phyloP scores from a whole-genome alignment of 495 filamentous ascomycete genomes.

The Neurospora intermedia region DNA sequence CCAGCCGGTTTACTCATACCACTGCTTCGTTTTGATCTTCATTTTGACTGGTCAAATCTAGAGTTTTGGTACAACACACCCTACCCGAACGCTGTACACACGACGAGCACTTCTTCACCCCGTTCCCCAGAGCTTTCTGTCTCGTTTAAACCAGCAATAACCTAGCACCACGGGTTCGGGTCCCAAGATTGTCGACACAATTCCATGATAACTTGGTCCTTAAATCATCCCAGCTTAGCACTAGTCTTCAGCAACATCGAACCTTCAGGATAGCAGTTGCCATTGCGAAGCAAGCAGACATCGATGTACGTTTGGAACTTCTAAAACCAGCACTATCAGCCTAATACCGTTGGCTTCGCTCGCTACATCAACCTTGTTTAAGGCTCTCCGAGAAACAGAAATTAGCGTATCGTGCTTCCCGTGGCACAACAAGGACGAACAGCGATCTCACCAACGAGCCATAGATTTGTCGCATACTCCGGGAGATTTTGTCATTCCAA shows the following conservation, averaged over 20 bases:
- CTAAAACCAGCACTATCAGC: background rate
- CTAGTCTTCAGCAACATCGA: background rate
- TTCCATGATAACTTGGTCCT: background rate
- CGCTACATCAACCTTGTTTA: background rate
- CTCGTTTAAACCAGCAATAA: slow-evolving; percentile 12
- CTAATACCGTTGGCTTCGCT: background rate
- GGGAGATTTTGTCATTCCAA: slow-evolving; percentile 30
- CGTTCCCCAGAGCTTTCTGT: background rate
- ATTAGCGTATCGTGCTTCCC: background rate
- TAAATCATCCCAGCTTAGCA: background rate
- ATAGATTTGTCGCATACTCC: slow-evolving; percentile 8
- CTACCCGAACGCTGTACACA: background rate
- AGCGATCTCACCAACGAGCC: slow-evolving; percentile 7
- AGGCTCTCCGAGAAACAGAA: background rate
- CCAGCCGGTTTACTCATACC: background rate
- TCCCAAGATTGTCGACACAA: background rate
- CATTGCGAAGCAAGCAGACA: background rate
- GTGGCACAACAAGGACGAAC: slow-evolving; percentile 11
- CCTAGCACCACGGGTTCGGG: background rate
- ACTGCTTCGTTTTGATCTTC: slow-evolving; percentile 21
- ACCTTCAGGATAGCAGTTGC: background rate
- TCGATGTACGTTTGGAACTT: background rate
- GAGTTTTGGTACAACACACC: slow-evolving; percentile 18
- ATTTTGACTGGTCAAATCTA: slow-evolving; percentile 18
- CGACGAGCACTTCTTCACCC: background rate